A percentile compares a stretch with the other conserved stretches of the same genome.
These are phyloP conservation scores for Biscogniauxia sp. DNA, from an alignment of 2,329 filamentous ascomycete species.

Conservation along the genomic window DNA sequence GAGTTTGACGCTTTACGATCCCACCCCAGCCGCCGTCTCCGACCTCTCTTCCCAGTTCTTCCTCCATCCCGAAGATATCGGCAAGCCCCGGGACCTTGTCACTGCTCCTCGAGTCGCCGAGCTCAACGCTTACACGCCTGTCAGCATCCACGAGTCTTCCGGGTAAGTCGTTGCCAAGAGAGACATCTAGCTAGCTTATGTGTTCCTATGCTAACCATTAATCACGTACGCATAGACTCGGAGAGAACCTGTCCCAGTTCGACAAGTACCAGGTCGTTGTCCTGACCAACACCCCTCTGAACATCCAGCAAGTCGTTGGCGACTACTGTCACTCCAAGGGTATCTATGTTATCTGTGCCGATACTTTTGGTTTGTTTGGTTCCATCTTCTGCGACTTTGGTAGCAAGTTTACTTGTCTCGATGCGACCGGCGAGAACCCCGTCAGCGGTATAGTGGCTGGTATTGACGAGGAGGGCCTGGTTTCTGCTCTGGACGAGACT, in stretches of 20 bases:
- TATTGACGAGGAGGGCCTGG: conserved; percentile 85
- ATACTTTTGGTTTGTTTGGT: conserved; percentile 92
- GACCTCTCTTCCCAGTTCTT: conserved; percentile 98
- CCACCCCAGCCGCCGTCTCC: conserved; percentile 75
- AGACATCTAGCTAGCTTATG: background rate
- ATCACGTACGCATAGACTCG: conserved; percentile 53
- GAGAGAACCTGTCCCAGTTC: conserved; percentile 73
- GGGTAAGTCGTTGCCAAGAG: conserved; percentile 38
- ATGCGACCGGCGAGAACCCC: conserved; percentile 86
- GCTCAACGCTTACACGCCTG: conserved; percentile 93
- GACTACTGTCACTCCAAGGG: conserved; percentile 94
- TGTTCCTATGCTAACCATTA: conserved; percentile 11
- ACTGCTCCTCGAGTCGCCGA: conserved; percentile 89
- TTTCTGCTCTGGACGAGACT: conserved; percentile 91
- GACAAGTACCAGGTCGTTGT: conserved; percentile 93
- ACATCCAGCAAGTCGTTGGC: conserved; percentile 77
- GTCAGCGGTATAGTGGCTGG: conserved; percentile 84
- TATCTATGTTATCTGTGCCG: conserved; percentile 83
- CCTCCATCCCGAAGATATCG: conserved; percentile 81
- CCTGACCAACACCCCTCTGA: conserved; percentile 77
- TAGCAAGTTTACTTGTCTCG: conserved; percentile 85
- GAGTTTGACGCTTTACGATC: conserved; percentile 91
- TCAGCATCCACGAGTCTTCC: conserved; percentile 67
- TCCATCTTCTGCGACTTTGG: conserved; percentile 98
- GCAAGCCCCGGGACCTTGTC: conserved; percentile 83